phyloP scores from a whole-genome alignment of 495 filamentous ascomycete genomes.

The Lindgomyces ingoldianus region DNA sequence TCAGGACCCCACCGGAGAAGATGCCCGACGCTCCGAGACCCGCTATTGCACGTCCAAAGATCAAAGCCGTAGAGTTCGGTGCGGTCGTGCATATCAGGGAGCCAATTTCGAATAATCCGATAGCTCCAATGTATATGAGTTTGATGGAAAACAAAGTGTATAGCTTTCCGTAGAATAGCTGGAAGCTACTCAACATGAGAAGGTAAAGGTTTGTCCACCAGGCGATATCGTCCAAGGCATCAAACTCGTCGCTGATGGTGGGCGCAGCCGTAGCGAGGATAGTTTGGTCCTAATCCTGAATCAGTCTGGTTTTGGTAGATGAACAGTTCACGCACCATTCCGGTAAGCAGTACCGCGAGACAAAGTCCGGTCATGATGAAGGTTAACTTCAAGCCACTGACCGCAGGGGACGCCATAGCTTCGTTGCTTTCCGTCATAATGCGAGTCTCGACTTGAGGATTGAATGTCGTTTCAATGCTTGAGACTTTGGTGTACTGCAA shows the following conservation, averaged over 20 bases:
- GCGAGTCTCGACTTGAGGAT: no score
- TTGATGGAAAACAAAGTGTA: conserved; percentile 2
- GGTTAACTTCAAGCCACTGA: background rate
- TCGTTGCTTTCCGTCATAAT: no score
- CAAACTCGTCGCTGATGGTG: conserved; percentile 2
- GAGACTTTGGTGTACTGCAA: no score
- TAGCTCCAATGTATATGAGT: background rate
- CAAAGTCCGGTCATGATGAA: background rate
- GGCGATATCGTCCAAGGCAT: background rate
- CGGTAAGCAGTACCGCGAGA: background rate
- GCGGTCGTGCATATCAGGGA: background rate
- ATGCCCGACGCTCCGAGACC: conserved; percentile 40
- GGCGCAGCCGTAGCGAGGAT: conserved; percentile 6
- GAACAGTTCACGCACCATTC: background rate
- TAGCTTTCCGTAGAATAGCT: conserved; percentile 7
- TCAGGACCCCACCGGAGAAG: conserved; percentile 65
- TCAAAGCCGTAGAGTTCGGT: conserved; percentile 55
- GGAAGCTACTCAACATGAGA: conserved; percentile 1
- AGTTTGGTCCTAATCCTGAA: conserved; percentile 1
- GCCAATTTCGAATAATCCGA: conserved; percentile 25
- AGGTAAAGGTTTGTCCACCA: conserved; percentile 11
- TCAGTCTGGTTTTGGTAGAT: background rate
- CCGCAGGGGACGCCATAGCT: no score
- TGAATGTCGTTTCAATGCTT: no score
- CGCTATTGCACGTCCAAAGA: conserved; percentile 43